Base-by-base conservation (phyloP, 495 filamentous ascomycete genomes). In the Pyrenula aspistea region DNA sequence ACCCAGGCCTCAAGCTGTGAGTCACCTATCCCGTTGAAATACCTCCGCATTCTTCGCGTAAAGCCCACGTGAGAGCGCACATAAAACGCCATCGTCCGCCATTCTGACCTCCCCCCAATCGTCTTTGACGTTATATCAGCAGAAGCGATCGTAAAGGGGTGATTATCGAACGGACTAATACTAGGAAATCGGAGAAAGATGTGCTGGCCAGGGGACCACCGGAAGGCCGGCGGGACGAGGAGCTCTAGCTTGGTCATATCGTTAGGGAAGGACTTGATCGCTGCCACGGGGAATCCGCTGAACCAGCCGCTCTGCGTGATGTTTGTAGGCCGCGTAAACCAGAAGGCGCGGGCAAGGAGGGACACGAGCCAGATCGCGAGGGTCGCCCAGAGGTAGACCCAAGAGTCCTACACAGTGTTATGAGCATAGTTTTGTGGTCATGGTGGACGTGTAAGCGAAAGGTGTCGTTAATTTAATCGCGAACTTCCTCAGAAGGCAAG, bases 321-420 rank as follows among this genome's bases (percentile, higher is more conserved):
- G 10, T 60, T 59, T 2, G 61, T 24, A 2, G 60, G 12, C 25
- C 31, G 22, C 4, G 19, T 59, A 12, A 62, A 60, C 25, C 23
- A 60, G 48, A 64, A 64, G 1, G 54, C n/a, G 4, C 62, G 60
- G n/a, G 25, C 59, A 15, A 67, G 48, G 8, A 58, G 23, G 1
- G 53, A 55, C 2, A 51, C 25, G 15, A 57, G 52, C 55, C 61
- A 67, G 15, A 67, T 25, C 2, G 60, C 63, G 25, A 65, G n/a
- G 15, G 65, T 64, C 4, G 61, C 65, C 63, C 66, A 68, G 0
- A 68, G 57, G 49, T 66, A 68, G 11, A 25, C 49, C 61, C 65
- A 67, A 2, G 31, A 42, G 15, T 42, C 31, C 31, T 42, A 42
- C 15, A 4, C 4, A 42, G 31, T 8, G 15, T 15, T 4, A 42